Evolutionary conservation across 2,329 filamentous ascomycete genomes (phyloP), one percentile per base, ranked within the genome.

Genomic region (Calonectria leucothoes): DNA sequence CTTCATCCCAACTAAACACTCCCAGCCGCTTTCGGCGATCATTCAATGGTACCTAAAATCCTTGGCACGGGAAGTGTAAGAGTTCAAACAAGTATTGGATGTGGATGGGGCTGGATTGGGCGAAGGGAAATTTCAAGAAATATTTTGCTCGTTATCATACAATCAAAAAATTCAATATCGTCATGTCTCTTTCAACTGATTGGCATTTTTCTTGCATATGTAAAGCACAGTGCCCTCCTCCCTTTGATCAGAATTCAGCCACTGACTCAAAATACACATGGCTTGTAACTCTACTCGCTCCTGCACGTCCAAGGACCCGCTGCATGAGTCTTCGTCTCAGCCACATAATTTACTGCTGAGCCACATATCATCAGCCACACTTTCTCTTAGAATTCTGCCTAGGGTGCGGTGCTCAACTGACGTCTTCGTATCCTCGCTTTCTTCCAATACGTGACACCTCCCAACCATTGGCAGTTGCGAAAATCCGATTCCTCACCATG

Each of bases 401-500:
- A 27, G 33, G 45, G n/a, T 39, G 31, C n/a, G 15, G 11, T 20
- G 33, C 20, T 57, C 29, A 51, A 69, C 66, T 69, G 55, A 69
- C 66, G 42, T 69, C 48, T 59, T 57, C 17, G 17, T 39, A n/a
- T 23, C 17, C 23, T 31, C 27, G 29, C 37, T 8, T 45, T 45
- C 52, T 6, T 20, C 37, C 11, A 17, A 12, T 31, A 39, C 33
- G 31, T 4, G 27, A 52, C 37, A 48, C 49, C 27, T 48, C 15
- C 51, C 25, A n/a, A 27, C 20, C 15, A 55, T 55, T 23, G 14
- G 4, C n/a, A n/a, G 39, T 33, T 23, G 59, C 59, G 25, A 33
- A 1, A 31, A 33, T 27, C 64, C 57, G 55, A 31, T 27, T 3
- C 42, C 45, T 31, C 55, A 72, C 33, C 73, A 80, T 80, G 78